phyloP scores from a whole-genome alignment of 108 stramenopile genomes.

The Epithemia pelagica region DNA sequence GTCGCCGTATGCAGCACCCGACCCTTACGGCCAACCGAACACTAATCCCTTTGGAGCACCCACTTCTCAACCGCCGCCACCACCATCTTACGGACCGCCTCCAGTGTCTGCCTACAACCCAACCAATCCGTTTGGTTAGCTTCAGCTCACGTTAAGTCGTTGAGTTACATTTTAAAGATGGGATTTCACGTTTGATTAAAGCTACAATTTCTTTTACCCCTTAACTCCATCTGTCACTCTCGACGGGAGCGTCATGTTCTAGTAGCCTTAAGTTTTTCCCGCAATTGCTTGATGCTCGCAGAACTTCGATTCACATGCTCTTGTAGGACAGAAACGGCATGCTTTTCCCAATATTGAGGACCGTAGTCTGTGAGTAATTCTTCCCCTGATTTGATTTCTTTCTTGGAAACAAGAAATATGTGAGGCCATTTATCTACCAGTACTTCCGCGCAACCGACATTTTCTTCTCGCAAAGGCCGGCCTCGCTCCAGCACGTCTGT shows the following conservation, averaged over 20 bases:
- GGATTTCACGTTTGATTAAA: too few species aligned
- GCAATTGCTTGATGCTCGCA: neutral
- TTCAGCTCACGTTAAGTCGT: too few species aligned
- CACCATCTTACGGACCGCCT: slow-evolving; percentile 15
- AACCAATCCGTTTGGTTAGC: slow-evolving; percentile 22
- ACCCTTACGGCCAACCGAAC: neutral
- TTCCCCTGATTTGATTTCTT: neutral
- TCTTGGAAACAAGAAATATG: neutral
- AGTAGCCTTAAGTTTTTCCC: neutral
- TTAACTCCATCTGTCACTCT: too few species aligned
- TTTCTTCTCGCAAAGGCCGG: neutral
- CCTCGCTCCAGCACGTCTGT: neutral
- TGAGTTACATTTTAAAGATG: too few species aligned
- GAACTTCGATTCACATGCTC: neutral
- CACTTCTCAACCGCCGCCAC: neutral
- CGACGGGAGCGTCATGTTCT: too few species aligned
- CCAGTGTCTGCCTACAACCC: neutral
- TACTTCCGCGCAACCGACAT: neutral
- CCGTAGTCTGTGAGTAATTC: neutral
- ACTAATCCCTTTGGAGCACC: slow-evolving; percentile 1
- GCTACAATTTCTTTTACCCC: too few species aligned
- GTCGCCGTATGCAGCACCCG: slow-evolving; percentile 5
- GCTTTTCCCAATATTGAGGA: neutral
- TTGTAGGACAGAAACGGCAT: neutral
- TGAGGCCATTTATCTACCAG: neutral